These are phyloP conservation scores for Pythium grandisporangium DNA, from an alignment of 352 stramenopile genomes.

Conservation along the genomic window DNA sequence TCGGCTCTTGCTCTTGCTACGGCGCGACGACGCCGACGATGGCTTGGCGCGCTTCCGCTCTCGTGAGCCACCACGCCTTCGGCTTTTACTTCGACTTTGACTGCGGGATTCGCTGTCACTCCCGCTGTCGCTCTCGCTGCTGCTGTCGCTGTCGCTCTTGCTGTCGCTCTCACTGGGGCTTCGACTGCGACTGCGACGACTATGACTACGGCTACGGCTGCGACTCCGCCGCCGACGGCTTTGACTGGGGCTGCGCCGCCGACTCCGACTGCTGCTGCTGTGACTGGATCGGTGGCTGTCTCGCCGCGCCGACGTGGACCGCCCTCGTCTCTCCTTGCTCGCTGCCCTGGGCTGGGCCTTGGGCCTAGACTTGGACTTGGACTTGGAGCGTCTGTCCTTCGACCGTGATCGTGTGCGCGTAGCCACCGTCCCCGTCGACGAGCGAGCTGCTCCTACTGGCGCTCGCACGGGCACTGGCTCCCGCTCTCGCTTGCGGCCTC, in stretches of 20 bases:
- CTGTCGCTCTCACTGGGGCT: background rate
- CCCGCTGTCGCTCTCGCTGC: slow-evolving; percentile 4
- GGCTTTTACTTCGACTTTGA: no score
- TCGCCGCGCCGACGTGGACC: no score
- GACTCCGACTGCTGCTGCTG: background rate
- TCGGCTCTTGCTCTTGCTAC: slow-evolving; percentile 10
- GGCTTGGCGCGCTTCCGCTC: background rate
- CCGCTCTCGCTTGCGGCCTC: slow-evolving; percentile 8
- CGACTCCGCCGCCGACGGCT: slow-evolving; percentile 7
- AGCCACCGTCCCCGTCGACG: no score
- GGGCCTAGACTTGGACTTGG: no score
- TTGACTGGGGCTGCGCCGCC: background rate
- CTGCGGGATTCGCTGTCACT: no score
- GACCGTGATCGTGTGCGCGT: background rate
- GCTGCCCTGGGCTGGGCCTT: background rate
- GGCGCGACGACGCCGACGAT: background rate
- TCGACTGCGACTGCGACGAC: slow-evolving; percentile 1
- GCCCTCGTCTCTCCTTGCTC: no score
- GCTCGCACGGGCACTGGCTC: no score
- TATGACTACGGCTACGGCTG: background rate
- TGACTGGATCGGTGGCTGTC: no score
- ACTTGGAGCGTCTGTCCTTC: background rate
- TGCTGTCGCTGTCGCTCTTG: background rate
- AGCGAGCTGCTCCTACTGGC: no score
- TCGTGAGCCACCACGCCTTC: background rate